Conservation (phyloP, 163 green algal genomes). For the Coccomyxa subellipsoidea region DNA sequence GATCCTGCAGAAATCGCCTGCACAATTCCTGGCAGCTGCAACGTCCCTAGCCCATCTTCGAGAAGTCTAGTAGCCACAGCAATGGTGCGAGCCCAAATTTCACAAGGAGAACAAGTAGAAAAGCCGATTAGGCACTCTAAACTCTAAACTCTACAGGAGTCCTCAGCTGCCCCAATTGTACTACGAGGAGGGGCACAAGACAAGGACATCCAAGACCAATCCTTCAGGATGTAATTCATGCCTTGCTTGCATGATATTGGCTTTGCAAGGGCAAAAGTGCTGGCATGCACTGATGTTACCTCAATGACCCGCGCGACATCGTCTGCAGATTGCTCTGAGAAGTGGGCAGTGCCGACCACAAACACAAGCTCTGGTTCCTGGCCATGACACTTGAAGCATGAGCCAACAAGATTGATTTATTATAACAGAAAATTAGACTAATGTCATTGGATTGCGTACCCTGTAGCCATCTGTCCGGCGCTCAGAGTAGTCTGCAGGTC, state of each 20-base stretch:
- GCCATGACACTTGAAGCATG: too few species aligned
- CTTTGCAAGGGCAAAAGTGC: not conserved
- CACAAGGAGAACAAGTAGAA: too few species aligned
- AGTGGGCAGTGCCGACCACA: slow-evolving; percentile 78
- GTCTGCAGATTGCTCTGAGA: slow-evolving; percentile 54
- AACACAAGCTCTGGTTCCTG: slow-evolving; percentile 69
- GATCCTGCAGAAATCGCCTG: too few species aligned
- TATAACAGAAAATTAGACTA: not conserved
- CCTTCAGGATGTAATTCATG: not conserved
- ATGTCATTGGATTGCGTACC: slow-evolving; percentile 6
- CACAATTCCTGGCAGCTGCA: too few species aligned
- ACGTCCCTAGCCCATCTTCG: too few species aligned
- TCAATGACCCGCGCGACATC: slow-evolving; percentile 67
- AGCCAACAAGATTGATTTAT: not conserved
- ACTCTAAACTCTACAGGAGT: too few species aligned
- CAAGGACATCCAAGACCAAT: not conserved
- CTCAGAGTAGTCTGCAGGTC: slow-evolving; percentile 58
- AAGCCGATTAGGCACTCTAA: too few species aligned
- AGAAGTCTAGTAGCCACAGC: too few species aligned
- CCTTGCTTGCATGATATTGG: not conserved
- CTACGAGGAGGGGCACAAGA: too few species aligned
- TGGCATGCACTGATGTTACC: slow-evolving; percentile 9
- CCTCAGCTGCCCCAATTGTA: too few species aligned
- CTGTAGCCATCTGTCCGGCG: slow-evolving; percentile 69
- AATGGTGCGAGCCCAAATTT: too few species aligned